Evolutionary conservation across 225 moss, liverwort and hornwort species (phyloP).

Genomic region (Polytrichum commune): DNA sequence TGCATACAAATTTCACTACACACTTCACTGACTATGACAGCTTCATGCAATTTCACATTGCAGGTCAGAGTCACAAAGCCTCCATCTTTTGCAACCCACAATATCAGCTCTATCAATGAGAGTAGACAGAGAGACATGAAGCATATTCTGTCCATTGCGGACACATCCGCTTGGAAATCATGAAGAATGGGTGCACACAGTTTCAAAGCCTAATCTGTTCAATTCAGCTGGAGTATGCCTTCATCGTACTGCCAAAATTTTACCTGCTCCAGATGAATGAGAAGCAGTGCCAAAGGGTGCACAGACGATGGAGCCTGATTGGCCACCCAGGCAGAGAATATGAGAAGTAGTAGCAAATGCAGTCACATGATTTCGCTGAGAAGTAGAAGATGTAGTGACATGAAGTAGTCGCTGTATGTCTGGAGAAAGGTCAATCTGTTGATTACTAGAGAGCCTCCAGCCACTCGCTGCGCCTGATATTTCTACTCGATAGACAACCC

Average conservation of each 20-base stretch:
- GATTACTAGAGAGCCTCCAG: conserved; percentile 56
- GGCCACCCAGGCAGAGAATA: conserved; percentile 51
- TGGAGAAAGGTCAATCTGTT: conserved; percentile 49
- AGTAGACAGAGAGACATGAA: no score
- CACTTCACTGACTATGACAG: no score
- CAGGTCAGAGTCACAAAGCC: no score
- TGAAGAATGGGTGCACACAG: no score
- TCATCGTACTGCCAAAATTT: conserved; percentile 2
- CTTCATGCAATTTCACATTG: no score
- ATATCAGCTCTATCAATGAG: no score
- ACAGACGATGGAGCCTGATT: conserved; percentile 45
- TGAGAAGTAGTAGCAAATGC: conserved; percentile 50
- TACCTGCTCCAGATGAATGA: conserved; percentile 44
- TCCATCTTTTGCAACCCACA: no score
- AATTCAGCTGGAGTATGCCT: not conserved
- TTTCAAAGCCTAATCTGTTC: not conserved
- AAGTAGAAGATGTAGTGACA: conserved; percentile 45
- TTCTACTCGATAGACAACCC: conserved; percentile 45
- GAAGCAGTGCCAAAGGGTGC: conserved; percentile 40
- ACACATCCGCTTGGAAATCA: no score
- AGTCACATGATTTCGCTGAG: conserved; percentile 17
- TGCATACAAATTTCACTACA: no score
- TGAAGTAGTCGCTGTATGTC: conserved; percentile 48
- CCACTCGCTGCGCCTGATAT: conserved; percentile 43
- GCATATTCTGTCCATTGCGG: no score